Percentiles rank a stretch among this genome's conserved stretches.
Conservation (phyloP, 352 stramenopile species). For the Phytophthora macrochlamydospora region DNA sequence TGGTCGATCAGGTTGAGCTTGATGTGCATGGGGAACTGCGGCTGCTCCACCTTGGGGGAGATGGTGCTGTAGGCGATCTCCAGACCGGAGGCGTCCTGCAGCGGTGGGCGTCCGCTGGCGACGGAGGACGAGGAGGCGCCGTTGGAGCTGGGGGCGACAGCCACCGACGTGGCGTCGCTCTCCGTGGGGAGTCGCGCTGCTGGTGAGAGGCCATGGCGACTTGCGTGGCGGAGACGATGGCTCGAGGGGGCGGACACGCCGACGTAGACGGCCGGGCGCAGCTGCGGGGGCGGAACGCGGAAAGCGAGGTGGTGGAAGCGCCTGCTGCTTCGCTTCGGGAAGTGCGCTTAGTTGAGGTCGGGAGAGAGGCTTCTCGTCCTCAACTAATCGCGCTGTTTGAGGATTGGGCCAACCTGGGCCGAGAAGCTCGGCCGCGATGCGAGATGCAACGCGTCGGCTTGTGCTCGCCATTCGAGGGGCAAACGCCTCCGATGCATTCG, state of each 20-base stretch:
- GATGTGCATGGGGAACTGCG: conserved; percentile 72
- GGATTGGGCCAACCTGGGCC: too few species aligned
- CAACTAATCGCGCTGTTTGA: too few species aligned
- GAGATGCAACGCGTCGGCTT: too few species aligned
- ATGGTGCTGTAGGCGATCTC: conserved; percentile 87
- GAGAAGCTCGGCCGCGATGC: too few species aligned
- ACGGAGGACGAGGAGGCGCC: conserved; percentile 6
- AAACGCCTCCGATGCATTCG: too few species aligned
- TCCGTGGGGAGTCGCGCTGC: conserved; percentile 19
- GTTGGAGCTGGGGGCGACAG: conserved; percentile 8
- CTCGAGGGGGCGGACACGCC: neutral
- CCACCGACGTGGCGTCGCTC: conserved; percentile 7
- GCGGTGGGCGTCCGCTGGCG: conserved; percentile 22
- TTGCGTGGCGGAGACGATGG: neutral
- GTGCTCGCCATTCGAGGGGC: too few species aligned
- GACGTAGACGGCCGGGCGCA: conserved; percentile 7
- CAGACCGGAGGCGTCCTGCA: conserved; percentile 43
- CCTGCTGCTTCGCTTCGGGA: too few species aligned
- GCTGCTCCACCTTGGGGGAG: conserved; percentile 71
- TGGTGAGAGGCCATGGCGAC: conserved; percentile 28
- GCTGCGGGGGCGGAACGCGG: conserved; percentile 15
- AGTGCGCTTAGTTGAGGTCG: too few species aligned
- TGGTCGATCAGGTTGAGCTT: conserved; percentile 86
- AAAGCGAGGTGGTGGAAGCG: too few species aligned
- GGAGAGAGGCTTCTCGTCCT: too few species aligned